Base-by-base conservation (phyloP, 371 early-diverging fungal species). In the Choanephora cucurbitarum region DNA sequence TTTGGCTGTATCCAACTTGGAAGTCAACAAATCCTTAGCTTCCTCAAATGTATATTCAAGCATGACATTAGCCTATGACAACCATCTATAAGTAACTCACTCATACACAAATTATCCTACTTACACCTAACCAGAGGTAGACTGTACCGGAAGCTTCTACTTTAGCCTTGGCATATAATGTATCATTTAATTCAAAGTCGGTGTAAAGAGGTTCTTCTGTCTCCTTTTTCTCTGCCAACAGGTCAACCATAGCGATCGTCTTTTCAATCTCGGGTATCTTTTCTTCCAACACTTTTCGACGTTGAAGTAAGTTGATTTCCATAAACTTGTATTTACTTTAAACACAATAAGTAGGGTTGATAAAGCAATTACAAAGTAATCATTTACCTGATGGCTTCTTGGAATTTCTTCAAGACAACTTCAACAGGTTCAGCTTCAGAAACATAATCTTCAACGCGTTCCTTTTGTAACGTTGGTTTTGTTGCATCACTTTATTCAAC, bases 291-390 rank as follows among this genome's bases (percentile, higher is more conserved):
- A 86, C 83, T 49, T 83, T 79, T 65, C 90, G 87, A 60, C 92
- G 89, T 60, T 91, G 91, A 28, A 91, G 69, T 67, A 91, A 81
- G 64, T 91, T 93, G 64, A 81, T 72, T 72, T 98, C 96, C 98
- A 98, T 98, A 72, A 92, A 95, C 70, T 90, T 90, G 85, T 96
- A 98, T 71, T 98, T 98, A 55, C 97, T 97, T n/a, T n/a, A n/a
- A n/a, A n/a, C n/a, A n/a, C n/a, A n/a, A n/a, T n/a, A n/a, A n/a
- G n/a, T n/a, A n/a, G n/a, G n/a, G n/a, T n/a, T n/a, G n/a, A n/a
- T n/a, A n/a, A n/a, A n/a, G n/a, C n/a, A n/a, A n/a, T n/a, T n/a
- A n/a, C n/a, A n/a, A n/a, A n/a, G 28, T 28, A 28, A 33, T 7
- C 40, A 17, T 14, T 52, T 80, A 90, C 94, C 87, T 84, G 45